These are phyloP conservation scores for Marchantia paleacea DNA, from an alignment of 225 moss, liverwort and hornwort genomes.

Conservation along the genomic window DNA sequence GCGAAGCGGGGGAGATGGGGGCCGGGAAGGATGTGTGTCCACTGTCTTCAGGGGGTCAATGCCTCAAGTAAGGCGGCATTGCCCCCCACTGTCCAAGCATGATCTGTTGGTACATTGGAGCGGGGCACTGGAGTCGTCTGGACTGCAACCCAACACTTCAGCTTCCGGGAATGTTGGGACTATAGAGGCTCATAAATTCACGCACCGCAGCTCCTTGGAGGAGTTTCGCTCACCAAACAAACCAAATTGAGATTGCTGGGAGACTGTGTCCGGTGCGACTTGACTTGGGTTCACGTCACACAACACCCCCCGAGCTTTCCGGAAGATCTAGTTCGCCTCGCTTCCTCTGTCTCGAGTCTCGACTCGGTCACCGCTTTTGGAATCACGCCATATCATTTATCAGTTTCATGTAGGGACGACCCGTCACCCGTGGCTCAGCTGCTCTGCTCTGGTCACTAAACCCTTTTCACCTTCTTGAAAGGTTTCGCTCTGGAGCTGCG, in stretches of 20 bases:
- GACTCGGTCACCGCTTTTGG: neutral
- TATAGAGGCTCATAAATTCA: slow-evolving; percentile 4
- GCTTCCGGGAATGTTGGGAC: slow-evolving; percentile 12
- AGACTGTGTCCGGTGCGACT: neutral
- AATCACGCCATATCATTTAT: neutral
- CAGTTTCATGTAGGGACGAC: neutral
- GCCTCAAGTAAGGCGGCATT: neutral
- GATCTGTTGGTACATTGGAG: slow-evolving; percentile 12
- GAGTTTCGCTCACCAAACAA: slow-evolving; percentile 8
- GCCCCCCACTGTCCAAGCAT: slow-evolving; percentile 23
- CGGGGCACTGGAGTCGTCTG: neutral
- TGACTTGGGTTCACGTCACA: neutral
- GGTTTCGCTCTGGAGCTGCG: neutral
- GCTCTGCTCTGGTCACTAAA: neutral
- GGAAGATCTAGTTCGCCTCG: neutral
- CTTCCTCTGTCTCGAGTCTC: neutral
- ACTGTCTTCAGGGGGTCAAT: slow-evolving; percentile 5
- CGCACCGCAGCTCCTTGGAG: neutral
- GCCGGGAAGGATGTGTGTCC: neutral
- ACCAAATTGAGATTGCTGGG: neutral
- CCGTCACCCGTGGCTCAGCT: neutral
- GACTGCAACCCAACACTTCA: slow-evolving; percentile 11
- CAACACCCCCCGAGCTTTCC: neutral
- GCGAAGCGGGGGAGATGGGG: neutral
- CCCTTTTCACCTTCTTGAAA: neutral